Evolutionary conservation across 306 rosid species (phyloP), one percentile per base, ranked within the genome.

Genomic region (Trifolium subterraneum): DNA sequence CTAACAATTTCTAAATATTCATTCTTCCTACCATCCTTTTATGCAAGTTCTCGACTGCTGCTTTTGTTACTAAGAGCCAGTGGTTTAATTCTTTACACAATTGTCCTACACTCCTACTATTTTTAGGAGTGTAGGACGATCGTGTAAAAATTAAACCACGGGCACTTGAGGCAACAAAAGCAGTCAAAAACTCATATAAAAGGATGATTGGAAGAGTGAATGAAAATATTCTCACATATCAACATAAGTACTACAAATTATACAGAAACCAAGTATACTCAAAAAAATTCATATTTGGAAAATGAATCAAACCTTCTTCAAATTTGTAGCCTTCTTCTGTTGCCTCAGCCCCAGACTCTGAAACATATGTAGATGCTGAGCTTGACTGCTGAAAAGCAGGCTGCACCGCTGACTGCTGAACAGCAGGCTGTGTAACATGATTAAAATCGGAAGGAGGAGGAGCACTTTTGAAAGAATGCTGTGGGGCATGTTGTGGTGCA

Each of bases 241-340:
- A 52, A 19, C 64, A 27, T 3, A 73, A 36, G 71, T 13, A 48
- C 9, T 39, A 10, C 31, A 75, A 47, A 61, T 19, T 51, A 79
- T 50, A 64, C 45, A 79, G 10, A 68, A 38, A 31, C 31, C 47
- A 64, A 20, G 54, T 14, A 19, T 36, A 35, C 48, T 51, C 22
- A 22, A 23, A 29, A 68, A 48, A 33, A 13, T 9, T 13, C 52
- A 73, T 39, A 16, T 41, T 44, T 68, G 19, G 65, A 70, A 61
- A 38, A 48, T 22, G 48, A 74, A 84, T 42, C 36, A 51, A 51
- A 93, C 99, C 99, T 88, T 90, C 97, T 69, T 94, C 97, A 14
- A 82, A 48, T 31, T 86, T 88, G 74, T 64, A 88, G 70, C 83
- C 75, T 75, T 94, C 99, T 48, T 90, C 99, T 2, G 81, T 74